These are phyloP conservation scores for Yamadazyma atmosphaerica DNA, from an alignment of 1,139 yeast species.

Conservation along the genomic window DNA sequence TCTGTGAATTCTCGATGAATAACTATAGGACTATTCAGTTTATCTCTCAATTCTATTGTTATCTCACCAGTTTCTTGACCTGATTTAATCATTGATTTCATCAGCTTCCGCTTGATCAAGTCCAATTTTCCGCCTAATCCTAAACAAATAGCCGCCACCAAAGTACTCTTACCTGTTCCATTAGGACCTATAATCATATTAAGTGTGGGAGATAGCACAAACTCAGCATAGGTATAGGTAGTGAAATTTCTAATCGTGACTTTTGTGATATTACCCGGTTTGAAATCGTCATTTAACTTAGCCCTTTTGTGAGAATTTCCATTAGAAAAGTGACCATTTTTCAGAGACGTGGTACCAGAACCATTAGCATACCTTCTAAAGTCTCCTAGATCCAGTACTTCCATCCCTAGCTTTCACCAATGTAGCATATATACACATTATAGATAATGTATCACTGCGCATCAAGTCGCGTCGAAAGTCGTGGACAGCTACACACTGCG, in stretches of 20 bases:
- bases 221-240: constrained; percentile 77
- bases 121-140: constrained; percentile 85
- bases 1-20: constrained; percentile 42
- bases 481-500: neutral
- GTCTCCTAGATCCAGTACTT: constrained; percentile 1
- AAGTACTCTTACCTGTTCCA: constrained; percentile 94
- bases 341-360: too few relatives aligned
- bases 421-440: too few relatives aligned
- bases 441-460: neutral
- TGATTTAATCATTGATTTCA: constrained; percentile 74
- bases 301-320: neutral
- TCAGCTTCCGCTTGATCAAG: constrained; percentile 74
- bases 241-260: constrained; percentile 75
- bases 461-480: constrained; percentile 1
- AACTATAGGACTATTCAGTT: constrained; percentile 25
- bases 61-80: constrained; percentile 61
- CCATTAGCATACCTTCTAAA: neutral
- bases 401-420: neutral
- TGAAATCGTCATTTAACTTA: constrained; percentile 18
- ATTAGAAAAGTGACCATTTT: neutral
- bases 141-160: constrained; percentile 90
- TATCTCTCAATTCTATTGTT: constrained; percentile 63
- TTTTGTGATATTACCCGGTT: constrained; percentile 68
- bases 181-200: constrained; percentile 97
- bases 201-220: constrained; percentile 75